phyloP scores from a whole-genome alignment of 768 basidiomycete species.

The Holtermannia corniformis region DNA sequence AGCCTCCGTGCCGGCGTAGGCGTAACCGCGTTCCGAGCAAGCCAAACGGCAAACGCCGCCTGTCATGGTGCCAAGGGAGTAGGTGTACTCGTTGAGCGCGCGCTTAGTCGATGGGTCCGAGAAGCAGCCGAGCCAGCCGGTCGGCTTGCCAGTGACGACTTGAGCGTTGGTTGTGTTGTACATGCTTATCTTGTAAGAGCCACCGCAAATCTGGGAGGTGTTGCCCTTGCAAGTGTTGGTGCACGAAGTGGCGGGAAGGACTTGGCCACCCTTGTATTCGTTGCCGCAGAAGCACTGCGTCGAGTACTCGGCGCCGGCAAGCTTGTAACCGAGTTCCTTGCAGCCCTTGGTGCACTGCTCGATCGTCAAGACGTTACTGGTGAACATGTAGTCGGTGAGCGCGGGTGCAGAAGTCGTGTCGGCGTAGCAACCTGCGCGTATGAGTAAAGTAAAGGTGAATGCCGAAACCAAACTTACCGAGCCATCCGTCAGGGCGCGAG shows the following conservation, averaged over 20 bases:
- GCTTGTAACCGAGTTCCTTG: slow-evolving; percentile 1
- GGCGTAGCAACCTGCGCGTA: neutral
- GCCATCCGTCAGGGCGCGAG: neutral
- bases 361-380: neutral
- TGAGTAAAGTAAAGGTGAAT: too few species aligned
- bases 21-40: slow-evolving; percentile 2
- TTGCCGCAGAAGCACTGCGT: neutral
- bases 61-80: neutral
- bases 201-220: neutral
- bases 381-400: neutral
- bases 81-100: slow-evolving; percentile 5
- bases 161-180: neutral
- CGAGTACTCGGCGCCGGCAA: neutral
- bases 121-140: slow-evolving; percentile 18
- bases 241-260: neutral
- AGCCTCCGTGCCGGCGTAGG: slow-evolving; percentile 12
- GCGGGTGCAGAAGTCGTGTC: neutral
- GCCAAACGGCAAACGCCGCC: slow-evolving; percentile 1
- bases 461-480: too few species aligned
- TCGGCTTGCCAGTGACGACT: neutral
- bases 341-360: slow-evolving; percentile 1
- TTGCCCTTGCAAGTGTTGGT: neutral
- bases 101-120: slow-evolving; percentile 9
- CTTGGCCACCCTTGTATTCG: neutral
- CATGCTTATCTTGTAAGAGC: neutral